A percentile compares a stretch with the other conserved stretches of the same genome.
Evolutionary conservation across 805 yeast species (phyloP).

Genomic region (Dipodascus geniculatus): DNA sequence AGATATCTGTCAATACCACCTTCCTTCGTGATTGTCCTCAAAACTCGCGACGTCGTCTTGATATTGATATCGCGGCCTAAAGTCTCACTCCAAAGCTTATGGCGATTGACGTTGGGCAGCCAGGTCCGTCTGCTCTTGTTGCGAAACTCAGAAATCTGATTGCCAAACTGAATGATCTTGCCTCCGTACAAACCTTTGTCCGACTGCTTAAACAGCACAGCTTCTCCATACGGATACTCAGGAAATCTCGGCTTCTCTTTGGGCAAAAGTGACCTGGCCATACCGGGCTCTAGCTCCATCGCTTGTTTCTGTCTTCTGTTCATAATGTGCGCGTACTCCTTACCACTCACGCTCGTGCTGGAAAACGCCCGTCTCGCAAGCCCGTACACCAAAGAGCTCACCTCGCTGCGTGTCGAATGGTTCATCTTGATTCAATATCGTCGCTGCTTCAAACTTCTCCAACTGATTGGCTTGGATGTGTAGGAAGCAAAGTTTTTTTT

Average conservation of each 20-base stretch:
- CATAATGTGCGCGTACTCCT: not conserved
- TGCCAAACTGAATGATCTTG: conserved; percentile 62
- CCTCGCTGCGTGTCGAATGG: not conserved
- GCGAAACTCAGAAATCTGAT: conserved; percentile 63
- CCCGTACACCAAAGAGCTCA: not conserved
- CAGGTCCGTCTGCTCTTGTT: conserved; percentile 66
- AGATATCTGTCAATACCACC: conserved; percentile 92
- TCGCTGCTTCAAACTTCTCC: too few species aligned
- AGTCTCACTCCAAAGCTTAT: conserved; percentile 76
- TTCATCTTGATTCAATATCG: not conserved
- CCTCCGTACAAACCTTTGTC: conserved; percentile 90
- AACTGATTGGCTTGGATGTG: too few species aligned
- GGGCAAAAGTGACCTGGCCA: conserved; percentile 24
- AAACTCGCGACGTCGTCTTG: conserved; percentile 65
- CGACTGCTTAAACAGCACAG: conserved; percentile 68
- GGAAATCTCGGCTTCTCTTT: conserved; percentile 33
- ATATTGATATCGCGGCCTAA: conserved; percentile 45
- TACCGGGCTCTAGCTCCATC: conserved; percentile 38
- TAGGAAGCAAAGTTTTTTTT: too few species aligned
- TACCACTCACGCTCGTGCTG: not conserved
- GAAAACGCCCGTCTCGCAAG: conserved; percentile 1
- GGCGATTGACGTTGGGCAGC: conserved; percentile 68
- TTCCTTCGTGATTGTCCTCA: conserved; percentile 79
- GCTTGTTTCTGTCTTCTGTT: conserved; percentile 7
- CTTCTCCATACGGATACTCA: conserved; percentile 67